Evolutionary conservation across 2,329 filamentous ascomycete species (phyloP), one percentile per base, ranked within the genome.

Genomic region (Trichoderma sp.): DNA sequence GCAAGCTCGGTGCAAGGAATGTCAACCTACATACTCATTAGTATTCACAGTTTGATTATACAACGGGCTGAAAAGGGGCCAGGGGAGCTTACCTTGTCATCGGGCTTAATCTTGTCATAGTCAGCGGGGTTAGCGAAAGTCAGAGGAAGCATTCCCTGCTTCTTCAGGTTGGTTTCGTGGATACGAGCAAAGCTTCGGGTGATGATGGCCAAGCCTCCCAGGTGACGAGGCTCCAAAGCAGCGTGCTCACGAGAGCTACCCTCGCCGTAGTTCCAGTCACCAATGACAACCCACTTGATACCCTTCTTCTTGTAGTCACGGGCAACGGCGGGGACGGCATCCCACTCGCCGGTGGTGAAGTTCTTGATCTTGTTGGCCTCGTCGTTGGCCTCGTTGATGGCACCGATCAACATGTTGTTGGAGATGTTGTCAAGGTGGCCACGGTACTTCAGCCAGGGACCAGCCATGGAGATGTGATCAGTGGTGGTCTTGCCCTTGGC

Each of bases 91-190:
- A 85, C 89, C 84, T 90, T 94, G 86, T 97, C 95, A 70, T 95
- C 90, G 73, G 93, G 92, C 79, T 91, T 89, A 81, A 99, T 94
- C 88, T 92, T 97, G 81, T 99, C 95, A 82, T 99, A 99, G 82
- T 99, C 95, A 79, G 91, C 94, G 67, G 94, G 94, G 79, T 98
- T 90, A 68, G 89, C 83, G 84, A 99, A 99, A 76, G 94, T 98
- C 73, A 99, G 88, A 77, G 95, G 95, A 84, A 99, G 92, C 94
- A 99, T 97, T 84, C 95, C 95, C 89, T 99, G 95, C 91, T 99
- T 99, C 92, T 99, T 99, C 86, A 99, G 84, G 89, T 99, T 99
- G 86, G 95, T 99, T 88, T 99, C 95, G 88, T 99, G 95, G 79
- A 99, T 99, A 91, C 95, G 95, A 77, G 95, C 95, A 80, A 99